Evolutionary conservation across 441 rosid species (phyloP).

Genomic region (Monsonia emarginata): DNA sequence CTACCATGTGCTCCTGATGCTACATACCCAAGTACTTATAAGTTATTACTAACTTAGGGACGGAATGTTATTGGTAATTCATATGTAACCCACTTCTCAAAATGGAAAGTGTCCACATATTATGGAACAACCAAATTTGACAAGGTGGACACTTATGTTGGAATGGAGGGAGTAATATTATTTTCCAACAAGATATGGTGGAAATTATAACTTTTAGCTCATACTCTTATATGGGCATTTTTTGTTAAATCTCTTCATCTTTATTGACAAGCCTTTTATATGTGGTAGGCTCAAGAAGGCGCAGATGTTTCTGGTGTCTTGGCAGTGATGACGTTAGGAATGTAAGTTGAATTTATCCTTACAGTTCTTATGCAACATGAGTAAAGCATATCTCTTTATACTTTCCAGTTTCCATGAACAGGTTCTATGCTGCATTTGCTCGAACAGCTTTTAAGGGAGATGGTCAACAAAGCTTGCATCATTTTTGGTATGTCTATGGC

Average conservation of each 20-base stretch:
- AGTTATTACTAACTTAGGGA: background rate
- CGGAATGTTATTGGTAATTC: too few relatives aligned
- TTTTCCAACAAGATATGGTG: background rate
- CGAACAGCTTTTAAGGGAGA: slow-evolving; percentile 90
- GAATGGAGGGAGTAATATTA: background rate
- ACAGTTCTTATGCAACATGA: slow-evolving; percentile 12
- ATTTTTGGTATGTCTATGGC: slow-evolving; percentile 57
- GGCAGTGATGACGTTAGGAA: slow-evolving; percentile 89
- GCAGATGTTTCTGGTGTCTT: slow-evolving; percentile 75
- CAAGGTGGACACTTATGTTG: background rate
- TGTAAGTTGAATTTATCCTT: slow-evolving; percentile 42
- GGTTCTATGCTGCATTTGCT: slow-evolving; percentile 89
- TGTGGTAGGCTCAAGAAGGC: slow-evolving; percentile 75
- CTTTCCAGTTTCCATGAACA: slow-evolving; percentile 26
- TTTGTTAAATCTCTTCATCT: background rate
- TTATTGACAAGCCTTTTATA: slow-evolving; percentile 13
- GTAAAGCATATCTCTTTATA: slow-evolving; percentile 13
- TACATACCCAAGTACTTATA: background rate
- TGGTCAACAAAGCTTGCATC: slow-evolving; percentile 82
- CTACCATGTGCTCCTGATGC: background rate
- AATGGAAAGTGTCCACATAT: background rate
- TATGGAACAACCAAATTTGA: background rate
- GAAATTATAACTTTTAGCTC: background rate
- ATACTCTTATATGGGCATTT: background rate
- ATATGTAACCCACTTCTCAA: background rate